Base-by-base conservation (phyloP, 805 yeast genomes). In the Sugiyamaella americana region DNA sequence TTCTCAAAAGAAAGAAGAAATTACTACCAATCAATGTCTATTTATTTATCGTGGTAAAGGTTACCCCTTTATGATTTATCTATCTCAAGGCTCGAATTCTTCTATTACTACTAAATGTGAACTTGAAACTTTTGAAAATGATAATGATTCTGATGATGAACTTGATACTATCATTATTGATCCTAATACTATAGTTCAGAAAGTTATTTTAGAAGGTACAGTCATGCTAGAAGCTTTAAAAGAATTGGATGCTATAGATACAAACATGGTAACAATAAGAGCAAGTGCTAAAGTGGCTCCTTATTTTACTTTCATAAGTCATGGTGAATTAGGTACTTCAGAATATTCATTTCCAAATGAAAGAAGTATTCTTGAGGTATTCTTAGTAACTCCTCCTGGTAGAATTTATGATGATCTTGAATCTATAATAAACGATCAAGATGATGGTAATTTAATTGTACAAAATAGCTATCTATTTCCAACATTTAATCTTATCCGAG, bases 271-370 rank as follows among this genome's bases (percentile, higher is more conserved):
- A 24, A 57, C 65, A 2, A 61, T 56, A 35, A 53, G 63, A 2
- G 62, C 67, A 37, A 71, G 72, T 3, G 57, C 61, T 2, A 37
- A 42, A 17, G 46, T 23, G 5, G 54, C 62, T 3, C 68, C 72
- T 30, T 72, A 69, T 51, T 62, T 82, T 40, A 68, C 73, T 21
- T 72, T 87, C 44, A 74, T 84, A 3, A 82, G 93, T 0, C 73
- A 72, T 35, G 85, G 91, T 8, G 84, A 80, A n/a, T 71, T 85
- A 40, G 95, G 95, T 0, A 69, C 72, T 43, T 79, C 86, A 35
- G 80, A 82, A 57, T 67, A 86, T 18, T 71, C 74, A 6, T 72
- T 82, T 40, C 95, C 95, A 0, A 74, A 72, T 50, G 84, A 76
- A 41, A 72, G 74, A 54, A 68, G 78, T 2, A 75, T 79, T 10